These are phyloP conservation scores for Plasmodium knowlesi DNA, from an alignment of 169 alveolate genomes.

Conservation along the genomic window DNA sequence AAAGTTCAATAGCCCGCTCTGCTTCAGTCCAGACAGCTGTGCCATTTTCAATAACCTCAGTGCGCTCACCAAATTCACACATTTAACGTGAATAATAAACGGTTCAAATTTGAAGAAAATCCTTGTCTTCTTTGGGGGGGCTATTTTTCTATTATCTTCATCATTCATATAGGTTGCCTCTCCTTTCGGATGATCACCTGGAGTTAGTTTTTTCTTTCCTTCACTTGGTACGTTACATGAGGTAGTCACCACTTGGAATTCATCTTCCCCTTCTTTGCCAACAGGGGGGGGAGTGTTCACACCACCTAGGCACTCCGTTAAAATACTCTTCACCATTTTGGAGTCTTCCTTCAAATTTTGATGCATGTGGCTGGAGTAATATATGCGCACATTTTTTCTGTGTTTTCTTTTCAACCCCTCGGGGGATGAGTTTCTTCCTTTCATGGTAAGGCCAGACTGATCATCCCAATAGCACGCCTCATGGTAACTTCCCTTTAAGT, in stretches of 20 bases:
- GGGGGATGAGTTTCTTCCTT: background rate
- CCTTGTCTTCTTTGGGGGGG: background rate
- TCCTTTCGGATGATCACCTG: background rate
- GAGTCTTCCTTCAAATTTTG: constrained; percentile 24
- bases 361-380: constrained; percentile 48
- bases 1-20: constrained; percentile 80
- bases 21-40: constrained; percentile 80
- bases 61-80: constrained; percentile 75
- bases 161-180: background rate
- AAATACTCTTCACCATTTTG: constrained; percentile 1
- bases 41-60: constrained; percentile 75
- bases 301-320: background rate
- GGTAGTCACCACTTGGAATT: background rate
- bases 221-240: background rate
- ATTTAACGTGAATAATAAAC: constrained; percentile 83
- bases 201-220: background rate
- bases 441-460: background rate
- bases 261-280: background rate
- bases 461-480: background rate
- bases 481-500: constrained; percentile 65
- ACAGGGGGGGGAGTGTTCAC: background rate
- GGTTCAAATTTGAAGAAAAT: constrained; percentile 83
- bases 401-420: constrained; percentile 15
- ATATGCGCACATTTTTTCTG: constrained; percentile 52
- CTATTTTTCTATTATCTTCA: background rate